Percentiles rank a stretch among this genome's conserved stretches.
Conservation (phyloP, 2,329 filamentous ascomycete species). For the Penicillium sp. region DNA sequence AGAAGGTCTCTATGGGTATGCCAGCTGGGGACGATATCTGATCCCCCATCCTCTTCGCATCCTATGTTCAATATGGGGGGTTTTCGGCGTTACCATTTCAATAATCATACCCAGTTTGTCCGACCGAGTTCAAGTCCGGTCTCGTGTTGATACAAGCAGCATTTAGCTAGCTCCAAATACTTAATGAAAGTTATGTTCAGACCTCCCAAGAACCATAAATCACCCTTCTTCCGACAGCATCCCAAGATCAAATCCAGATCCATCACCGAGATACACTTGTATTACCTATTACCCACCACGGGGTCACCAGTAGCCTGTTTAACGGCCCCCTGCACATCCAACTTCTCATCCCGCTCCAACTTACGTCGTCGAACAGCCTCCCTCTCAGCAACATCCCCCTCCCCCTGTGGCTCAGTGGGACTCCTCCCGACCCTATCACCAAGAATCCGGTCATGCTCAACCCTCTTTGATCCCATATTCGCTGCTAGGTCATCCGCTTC, state of each 20-base stretch:
- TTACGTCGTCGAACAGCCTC: conserved; percentile 22
- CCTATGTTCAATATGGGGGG: conserved; percentile 11
- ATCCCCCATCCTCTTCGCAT: conserved; percentile 21
- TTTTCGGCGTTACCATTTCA: not conserved
- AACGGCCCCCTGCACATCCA: conserved; percentile 26
- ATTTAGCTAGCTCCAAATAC: conserved; percentile 1
- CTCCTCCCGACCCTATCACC: conserved; percentile 21
- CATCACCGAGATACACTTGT: not conserved
- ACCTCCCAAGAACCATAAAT: not conserved
- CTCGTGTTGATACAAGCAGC: conserved; percentile 1
- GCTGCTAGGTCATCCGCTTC: conserved; percentile 27
- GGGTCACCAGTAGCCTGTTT: conserved; percentile 22
- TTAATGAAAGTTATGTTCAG: conserved; percentile 4
- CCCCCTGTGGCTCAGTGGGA: conserved; percentile 13
- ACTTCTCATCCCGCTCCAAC: conserved; percentile 21
- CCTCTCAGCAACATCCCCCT: conserved; percentile 19
- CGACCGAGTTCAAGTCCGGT: not conserved
- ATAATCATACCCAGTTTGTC: conserved; percentile 5
- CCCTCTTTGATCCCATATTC: conserved; percentile 29
- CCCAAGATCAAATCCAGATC: not conserved
- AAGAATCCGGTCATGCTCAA: conserved; percentile 28
- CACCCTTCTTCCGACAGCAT: not conserved
- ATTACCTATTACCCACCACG: conserved; percentile 17
- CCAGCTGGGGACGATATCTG: conserved; percentile 27
- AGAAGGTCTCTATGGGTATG: conserved; percentile 37